Conservation (phyloP, 73 alveolate genomes). For the Urostyla sp. region DNA sequence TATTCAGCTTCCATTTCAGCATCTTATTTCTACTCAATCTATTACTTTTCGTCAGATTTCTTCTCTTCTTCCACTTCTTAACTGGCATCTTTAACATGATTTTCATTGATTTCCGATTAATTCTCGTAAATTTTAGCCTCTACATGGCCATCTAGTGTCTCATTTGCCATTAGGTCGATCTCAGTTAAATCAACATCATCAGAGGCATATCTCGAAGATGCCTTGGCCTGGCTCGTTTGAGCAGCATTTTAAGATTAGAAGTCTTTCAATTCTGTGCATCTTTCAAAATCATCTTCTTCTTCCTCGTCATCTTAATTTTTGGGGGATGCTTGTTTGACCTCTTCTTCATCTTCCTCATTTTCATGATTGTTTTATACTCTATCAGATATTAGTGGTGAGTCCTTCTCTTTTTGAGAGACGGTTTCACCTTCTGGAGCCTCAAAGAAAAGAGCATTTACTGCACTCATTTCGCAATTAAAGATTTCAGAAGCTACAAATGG, state of each 20-base stretch:
- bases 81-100: not conserved
- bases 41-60: not conserved
- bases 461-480: constrained; percentile 64
- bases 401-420: not conserved
- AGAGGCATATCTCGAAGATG: too few relatives aligned
- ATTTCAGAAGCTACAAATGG: constrained; percentile 70
- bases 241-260: too few relatives aligned
- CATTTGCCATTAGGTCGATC: too few relatives aligned
- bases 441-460: constrained; percentile 59
- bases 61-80: not conserved
- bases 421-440: constrained; percentile 13
- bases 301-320: constrained; percentile 35
- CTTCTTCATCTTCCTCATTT: constrained; percentile 7
- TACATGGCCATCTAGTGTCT: too few relatives aligned
- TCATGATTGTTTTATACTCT: not conserved
- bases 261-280: too few relatives aligned
- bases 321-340: not conserved
- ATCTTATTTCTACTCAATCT: constrained; percentile 2
- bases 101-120: not conserved
- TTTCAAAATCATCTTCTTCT: not conserved
- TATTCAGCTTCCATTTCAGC: not conserved
- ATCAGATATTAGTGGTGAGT: not conserved
- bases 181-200: too few relatives aligned
- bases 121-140: too few relatives aligned
- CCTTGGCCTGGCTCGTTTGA: too few relatives aligned